These are phyloP conservation scores for Coemansia sp. DNA, from an alignment of 192 early-diverging fungal genomes.

Conservation along the genomic window DNA sequence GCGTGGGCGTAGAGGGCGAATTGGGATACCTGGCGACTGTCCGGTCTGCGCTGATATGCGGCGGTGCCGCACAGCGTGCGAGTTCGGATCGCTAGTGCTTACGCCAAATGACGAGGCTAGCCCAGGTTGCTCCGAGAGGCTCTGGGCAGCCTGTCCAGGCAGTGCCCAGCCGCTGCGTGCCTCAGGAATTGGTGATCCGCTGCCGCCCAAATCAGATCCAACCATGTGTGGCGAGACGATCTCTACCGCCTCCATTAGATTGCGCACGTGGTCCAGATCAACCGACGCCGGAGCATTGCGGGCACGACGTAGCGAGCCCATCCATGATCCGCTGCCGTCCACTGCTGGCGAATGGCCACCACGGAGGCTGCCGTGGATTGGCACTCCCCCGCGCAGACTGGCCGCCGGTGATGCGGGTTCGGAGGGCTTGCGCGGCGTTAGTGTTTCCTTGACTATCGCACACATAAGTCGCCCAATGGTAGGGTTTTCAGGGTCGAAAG, in stretches of 20 bases:
- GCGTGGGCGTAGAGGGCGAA: background rate
- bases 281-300: conserved; percentile 3
- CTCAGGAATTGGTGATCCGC: conserved; percentile 37
- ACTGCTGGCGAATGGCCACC: conserved; percentile 28
- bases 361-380: conserved; percentile 29
- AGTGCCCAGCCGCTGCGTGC: conserved; percentile 40
- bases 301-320: background rate
- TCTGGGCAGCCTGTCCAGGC: conserved; percentile 27
- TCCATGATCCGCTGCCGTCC: conserved; percentile 18
- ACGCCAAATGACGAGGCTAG: conserved; percentile 12
- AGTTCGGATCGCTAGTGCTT: conserved; percentile 13
- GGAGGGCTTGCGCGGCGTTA: conserved; percentile 29
- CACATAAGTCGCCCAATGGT: conserved; percentile 31
- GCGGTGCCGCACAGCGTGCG: conserved; percentile 30
- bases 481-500: conserved; percentile 30
- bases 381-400: conserved; percentile 26
- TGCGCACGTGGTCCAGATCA: conserved; percentile 43
- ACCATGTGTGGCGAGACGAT: conserved; percentile 43
- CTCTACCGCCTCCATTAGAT: conserved; percentile 40
- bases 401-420: conserved; percentile 24
- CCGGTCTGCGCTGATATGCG: conserved; percentile 12
- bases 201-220: conserved; percentile 25
- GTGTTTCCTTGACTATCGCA: conserved; percentile 41
- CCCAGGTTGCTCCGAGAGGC: conserved; percentile 23
- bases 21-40: background rate